Evolutionary conservation across 148 eudicot genomes (phyloP).

Genomic region (Chenopodium formosanum): DNA sequence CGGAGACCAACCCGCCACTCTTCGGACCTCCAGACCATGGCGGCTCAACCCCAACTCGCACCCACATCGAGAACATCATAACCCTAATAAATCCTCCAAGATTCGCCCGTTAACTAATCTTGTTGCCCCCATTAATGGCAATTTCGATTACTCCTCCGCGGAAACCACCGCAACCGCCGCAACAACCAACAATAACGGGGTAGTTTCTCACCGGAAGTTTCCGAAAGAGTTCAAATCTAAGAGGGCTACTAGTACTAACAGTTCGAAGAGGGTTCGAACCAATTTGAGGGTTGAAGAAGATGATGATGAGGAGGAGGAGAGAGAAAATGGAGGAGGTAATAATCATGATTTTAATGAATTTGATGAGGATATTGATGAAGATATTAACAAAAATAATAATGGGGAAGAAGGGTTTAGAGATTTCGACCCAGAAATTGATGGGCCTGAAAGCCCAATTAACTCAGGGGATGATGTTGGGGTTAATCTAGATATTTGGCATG

Average conservation of each 20-base stretch:
- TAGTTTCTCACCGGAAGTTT: conserved; percentile 10
- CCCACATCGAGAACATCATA: background rate
- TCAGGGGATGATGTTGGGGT: conserved; percentile 14
- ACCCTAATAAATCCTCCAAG: conserved; percentile 25
- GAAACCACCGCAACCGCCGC: background rate
- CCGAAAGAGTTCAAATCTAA: conserved; percentile 20
- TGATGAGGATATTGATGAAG: background rate
- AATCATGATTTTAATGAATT: background rate
- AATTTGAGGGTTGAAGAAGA: conserved; percentile 6
- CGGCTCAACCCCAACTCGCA: conserved; percentile 5
- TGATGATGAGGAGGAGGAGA: background rate
- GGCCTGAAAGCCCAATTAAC: conserved; percentile 19
- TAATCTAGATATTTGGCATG: conserved; percentile 15
- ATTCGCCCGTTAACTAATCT: conserved; percentile 45
- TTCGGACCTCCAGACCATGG: conserved; percentile 19
- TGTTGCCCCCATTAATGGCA: conserved; percentile 10
- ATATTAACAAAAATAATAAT: background rate
- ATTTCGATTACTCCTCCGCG: background rate
- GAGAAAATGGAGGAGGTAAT: conserved; percentile 1
- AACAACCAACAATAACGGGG: conserved; percentile 1
- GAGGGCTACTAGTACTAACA: conserved; percentile 10
- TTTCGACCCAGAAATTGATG: conserved; percentile 18
- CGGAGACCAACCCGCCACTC: conserved; percentile 33
- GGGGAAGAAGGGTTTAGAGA: conserved; percentile 16
- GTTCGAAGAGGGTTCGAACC: conserved; percentile 31